Conservation (phyloP, 352 stramenopile species). For the Pythium apleroticum region DNA sequence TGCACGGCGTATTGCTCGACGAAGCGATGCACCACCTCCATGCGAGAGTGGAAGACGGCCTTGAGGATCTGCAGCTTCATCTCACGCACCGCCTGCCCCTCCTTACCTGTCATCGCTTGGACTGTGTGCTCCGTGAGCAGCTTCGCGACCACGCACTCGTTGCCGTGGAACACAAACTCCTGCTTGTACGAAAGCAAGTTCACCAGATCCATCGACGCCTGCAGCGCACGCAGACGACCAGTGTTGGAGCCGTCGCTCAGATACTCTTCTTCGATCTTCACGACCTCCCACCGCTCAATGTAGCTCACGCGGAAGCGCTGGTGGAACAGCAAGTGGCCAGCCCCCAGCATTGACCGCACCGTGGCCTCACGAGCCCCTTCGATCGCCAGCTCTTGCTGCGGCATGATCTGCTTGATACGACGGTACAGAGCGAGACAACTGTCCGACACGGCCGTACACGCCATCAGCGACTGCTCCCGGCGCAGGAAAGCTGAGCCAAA, state of each 20-base stretch:
- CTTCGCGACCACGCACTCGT: conserved; percentile 70
- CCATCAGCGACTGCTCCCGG: conserved; percentile 2
- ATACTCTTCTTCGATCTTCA: conserved; percentile 54
- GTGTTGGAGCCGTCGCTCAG: conserved; percentile 44
- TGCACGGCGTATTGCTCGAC: conserved; percentile 67
- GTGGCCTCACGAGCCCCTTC: conserved; percentile 53
- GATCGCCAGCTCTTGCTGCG: conserved; percentile 25
- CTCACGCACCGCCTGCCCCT: conserved; percentile 53
- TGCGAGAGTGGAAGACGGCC: conserved; percentile 62
- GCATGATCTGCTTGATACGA: conserved; percentile 8
- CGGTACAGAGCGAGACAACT: conserved; percentile 13
- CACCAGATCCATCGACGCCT: conserved; percentile 83
- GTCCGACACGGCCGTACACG: conserved; percentile 4
- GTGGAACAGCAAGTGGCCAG: conserved; percentile 61
- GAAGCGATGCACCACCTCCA: conserved; percentile 73
- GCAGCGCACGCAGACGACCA: conserved; percentile 41
- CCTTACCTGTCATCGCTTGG: conserved; percentile 58
- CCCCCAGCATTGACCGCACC: conserved; percentile 50
- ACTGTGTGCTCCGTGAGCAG: conserved; percentile 80
- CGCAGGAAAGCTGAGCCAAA: conserved; percentile 21
- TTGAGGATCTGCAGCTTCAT: conserved; percentile 77
- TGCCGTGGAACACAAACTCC: conserved; percentile 77
- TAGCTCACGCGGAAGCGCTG: conserved; percentile 78
- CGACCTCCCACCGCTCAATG: conserved; percentile 72
- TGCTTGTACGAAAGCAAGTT: conserved; percentile 87